Conservation (phyloP, 768 basidiomycete genomes). For the Boletus edulis region DNA sequence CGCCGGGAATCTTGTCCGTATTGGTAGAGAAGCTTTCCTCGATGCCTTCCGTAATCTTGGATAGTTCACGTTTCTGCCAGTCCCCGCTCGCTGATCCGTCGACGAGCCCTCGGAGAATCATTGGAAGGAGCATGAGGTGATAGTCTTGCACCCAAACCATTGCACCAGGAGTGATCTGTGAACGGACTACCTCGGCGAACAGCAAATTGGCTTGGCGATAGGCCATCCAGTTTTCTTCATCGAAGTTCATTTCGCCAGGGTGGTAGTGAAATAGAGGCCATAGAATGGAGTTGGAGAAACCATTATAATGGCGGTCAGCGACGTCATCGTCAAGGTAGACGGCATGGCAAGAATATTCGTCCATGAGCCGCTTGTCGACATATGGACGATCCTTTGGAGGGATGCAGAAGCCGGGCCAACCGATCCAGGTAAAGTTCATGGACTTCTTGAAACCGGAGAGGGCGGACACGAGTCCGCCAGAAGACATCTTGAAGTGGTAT, state of each 20-base stretch:
- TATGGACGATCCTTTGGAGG: slow-evolving; percentile 87
- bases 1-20: slow-evolving; percentile 48
- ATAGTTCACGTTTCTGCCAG: slow-evolving; percentile 58
- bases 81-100: slow-evolving; percentile 64
- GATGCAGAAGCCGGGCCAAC: slow-evolving; percentile 94
- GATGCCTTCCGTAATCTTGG: slow-evolving; percentile 71
- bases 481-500: slow-evolving; percentile 99
- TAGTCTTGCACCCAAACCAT: slow-evolving; percentile 99
- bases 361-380: slow-evolving; percentile 89
- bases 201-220: slow-evolving; percentile 95
- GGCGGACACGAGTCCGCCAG: slow-evolving; percentile 95
- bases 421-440: slow-evolving; percentile 97
- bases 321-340: slow-evolving; percentile 98
- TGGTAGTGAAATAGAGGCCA: slow-evolving; percentile 99
- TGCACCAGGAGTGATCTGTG: slow-evolving; percentile 76
- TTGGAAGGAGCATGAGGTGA: slow-evolving; percentile 95
- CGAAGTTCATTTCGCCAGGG: slow-evolving; percentile 99
- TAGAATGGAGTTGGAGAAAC: slow-evolving; percentile 98
- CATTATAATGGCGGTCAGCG: slow-evolving; percentile 97
- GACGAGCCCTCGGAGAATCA: slow-evolving; percentile 88
- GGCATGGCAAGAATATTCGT: slow-evolving; percentile 95
- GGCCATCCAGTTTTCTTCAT: slow-evolving; percentile 97
- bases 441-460: slow-evolving; percentile 98
- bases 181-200: slow-evolving; percentile 87
- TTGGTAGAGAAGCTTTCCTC: slow-evolving; percentile 42